phyloP scores from a whole-genome alignment of 805 yeast species.

The Pichia exigua region DNA sequence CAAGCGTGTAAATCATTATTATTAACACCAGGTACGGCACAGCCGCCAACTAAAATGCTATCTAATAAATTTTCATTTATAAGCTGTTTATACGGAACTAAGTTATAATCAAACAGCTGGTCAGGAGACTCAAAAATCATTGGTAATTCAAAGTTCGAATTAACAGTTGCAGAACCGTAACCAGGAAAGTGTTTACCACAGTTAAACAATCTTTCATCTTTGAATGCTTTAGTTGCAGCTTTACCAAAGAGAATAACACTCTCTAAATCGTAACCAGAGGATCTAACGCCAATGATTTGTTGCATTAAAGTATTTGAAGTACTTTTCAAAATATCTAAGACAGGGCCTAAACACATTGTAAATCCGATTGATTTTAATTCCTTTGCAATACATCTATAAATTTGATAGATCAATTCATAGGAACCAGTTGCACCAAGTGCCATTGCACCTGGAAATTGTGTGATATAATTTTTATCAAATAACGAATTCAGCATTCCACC shows the following conservation, averaged over 20 bases:
- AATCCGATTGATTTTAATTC: conserved; percentile 51
- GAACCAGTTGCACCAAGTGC: conserved; percentile 51
- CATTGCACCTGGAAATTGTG: conserved; percentile 62
- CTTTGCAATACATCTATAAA: conserved; percentile 44
- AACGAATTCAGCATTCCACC: conserved; percentile 57
- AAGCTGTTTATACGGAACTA: conserved; percentile 43
- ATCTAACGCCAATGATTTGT: conserved; percentile 51
- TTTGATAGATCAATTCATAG: conserved; percentile 39
- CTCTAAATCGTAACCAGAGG: conserved; percentile 54
- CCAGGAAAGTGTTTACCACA: conserved; percentile 66
- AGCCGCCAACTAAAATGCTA: conserved; percentile 54
- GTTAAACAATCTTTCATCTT: conserved; percentile 44
- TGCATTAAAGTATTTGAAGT: conserved; percentile 31
- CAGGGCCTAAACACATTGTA: conserved; percentile 52
- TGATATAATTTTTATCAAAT: conserved; percentile 41
- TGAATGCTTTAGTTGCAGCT: conserved; percentile 46
- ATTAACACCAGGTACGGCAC: conserved; percentile 54
- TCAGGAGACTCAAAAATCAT: conserved; percentile 49
- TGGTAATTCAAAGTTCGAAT: conserved; percentile 48
- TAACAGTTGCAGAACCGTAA: conserved; percentile 53
- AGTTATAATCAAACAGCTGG: conserved; percentile 42
- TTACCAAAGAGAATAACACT: conserved; percentile 48
- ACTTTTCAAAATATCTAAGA: conserved; percentile 51
- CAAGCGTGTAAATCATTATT: conserved; percentile 60
- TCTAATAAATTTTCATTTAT: conserved; percentile 40